A percentile compares a stretch with the other conserved stretches of the same genome.
Evolutionary conservation across 108 stramenopile genomes (phyloP).

Genomic region (Conticribra guillardii): DNA sequence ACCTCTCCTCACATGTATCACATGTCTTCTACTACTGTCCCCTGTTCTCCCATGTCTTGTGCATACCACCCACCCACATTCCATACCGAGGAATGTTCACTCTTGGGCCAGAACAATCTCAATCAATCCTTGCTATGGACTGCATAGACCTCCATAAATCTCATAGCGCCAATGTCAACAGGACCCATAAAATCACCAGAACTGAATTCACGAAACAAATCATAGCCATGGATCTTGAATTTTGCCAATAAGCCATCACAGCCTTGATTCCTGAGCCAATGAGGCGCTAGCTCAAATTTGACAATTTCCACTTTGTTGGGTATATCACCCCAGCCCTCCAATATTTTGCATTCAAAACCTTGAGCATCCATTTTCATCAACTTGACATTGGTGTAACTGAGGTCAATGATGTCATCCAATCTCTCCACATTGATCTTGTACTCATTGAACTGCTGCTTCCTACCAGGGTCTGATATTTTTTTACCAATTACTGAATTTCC

Average conservation of each 20-base stretch:
- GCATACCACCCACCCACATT: too few relatives aligned
- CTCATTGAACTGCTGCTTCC: slow-evolving; percentile 13
- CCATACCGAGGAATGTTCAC: too few relatives aligned
- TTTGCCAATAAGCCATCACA: slow-evolving; percentile 12
- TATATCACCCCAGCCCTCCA: slow-evolving; percentile 33
- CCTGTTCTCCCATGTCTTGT: too few relatives aligned
- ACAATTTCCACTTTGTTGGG: slow-evolving; percentile 22
- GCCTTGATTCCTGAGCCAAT: slow-evolving; percentile 10
- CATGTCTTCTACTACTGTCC: too few relatives aligned
- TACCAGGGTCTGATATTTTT: slow-evolving; percentile 9
- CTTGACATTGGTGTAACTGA: neutral
- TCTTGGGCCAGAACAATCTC: too few relatives aligned
- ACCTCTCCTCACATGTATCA: too few relatives aligned
- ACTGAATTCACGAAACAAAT: neutral
- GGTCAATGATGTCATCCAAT: slow-evolving; percentile 17
- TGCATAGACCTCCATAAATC: neutral
- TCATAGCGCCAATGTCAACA: neutral
- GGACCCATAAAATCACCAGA: neutral
- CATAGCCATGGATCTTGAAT: slow-evolving; percentile 3
- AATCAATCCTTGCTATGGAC: neutral
- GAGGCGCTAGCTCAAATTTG: slow-evolving; percentile 17
- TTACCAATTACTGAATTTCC: slow-evolving; percentile 30
- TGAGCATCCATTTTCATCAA: slow-evolving; percentile 47
- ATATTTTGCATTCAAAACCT: slow-evolving; percentile 33
- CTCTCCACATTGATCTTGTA: slow-evolving; percentile 17